Evolutionary conservation across 2,329 filamentous ascomycete species (phyloP).

Genomic region (Zasmidium citrigriseum): DNA sequence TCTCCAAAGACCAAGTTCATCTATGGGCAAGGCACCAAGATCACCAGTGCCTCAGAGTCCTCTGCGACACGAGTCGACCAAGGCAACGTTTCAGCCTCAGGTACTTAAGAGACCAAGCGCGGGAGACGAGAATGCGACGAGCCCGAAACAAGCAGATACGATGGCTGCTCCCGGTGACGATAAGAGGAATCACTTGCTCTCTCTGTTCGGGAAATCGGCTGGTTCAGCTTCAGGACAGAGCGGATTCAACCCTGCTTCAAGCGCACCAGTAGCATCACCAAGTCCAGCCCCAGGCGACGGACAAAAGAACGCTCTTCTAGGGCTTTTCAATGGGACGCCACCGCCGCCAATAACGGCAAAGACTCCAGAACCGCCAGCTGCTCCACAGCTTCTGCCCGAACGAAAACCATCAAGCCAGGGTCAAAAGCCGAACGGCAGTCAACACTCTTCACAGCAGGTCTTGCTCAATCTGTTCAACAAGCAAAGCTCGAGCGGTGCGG

Average conservation of each 20-base stretch:
- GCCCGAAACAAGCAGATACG: constrained; percentile 9
- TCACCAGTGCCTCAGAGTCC: constrained; percentile 24
- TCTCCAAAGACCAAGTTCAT: constrained; percentile 30
- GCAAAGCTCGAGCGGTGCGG: constrained; percentile 11
- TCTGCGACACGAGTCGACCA: constrained; percentile 24
- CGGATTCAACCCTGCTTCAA: constrained; percentile 5
- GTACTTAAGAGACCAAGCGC: constrained; percentile 30
- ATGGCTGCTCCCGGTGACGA: constrained; percentile 11
- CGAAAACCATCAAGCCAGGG: constrained; percentile 14
- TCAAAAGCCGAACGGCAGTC: constrained; percentile 6
- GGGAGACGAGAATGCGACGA: constrained; percentile 13
- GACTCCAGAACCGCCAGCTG: constrained; percentile 22
- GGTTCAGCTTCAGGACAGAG: background rate
- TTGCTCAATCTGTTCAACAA: constrained; percentile 34
- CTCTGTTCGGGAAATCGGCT: constrained; percentile 27
- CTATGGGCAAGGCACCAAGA: constrained; percentile 16
- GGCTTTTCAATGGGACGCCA: constrained; percentile 16
- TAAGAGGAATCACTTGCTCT: constrained; percentile 32
- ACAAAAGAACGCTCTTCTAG: constrained; percentile 14
- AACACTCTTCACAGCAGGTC: constrained; percentile 23
- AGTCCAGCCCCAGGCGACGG: background rate
- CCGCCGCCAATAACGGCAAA: constrained; percentile 5
- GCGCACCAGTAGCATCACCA: constrained; percentile 4
- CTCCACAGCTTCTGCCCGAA: constrained; percentile 29
- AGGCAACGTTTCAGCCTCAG: constrained; percentile 30